Base-by-base conservation (phyloP, 805 yeast species). In the Komagataella pseudopastoris region DNA sequence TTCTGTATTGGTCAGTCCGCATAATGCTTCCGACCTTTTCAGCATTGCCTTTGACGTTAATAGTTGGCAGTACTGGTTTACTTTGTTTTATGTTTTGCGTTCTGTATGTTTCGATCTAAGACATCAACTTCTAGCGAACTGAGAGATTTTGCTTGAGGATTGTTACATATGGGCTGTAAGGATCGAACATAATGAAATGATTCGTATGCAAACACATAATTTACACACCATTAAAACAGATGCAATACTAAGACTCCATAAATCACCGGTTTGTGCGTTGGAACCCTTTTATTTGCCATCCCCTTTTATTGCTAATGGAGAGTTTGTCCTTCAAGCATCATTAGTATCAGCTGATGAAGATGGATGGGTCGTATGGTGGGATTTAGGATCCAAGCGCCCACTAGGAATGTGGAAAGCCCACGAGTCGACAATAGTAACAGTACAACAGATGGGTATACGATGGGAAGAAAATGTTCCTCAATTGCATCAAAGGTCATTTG, bases 301-400 rank as follows among this genome's bases (percentile, higher is more conserved):
- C 1, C 49, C 52, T 8, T 16, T 55, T 7, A 49, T 51, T 1
- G 54, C 49, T 16, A 20, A 3, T 3, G 50, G 51, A 10, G 47
- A n/a, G 6, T 45, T 18, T 44, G 16, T 44, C 20, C 18, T 20
- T 44, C 46, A 12, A 12, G 23, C 20, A n/a, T 44, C 71, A 2
- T 55, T 83, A 3, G 59, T 76, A 1, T 71, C 85, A 0, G 77
- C 77, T 4, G 93, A 85, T 60, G 80, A 79, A 23, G 60, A 67
- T 0, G 95, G 95, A 0, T 71, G 76, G 70, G 57, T 79, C 2
- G 70, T 78, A 1, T 70, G 82, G 71, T 86, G 95, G 95, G 75
- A 80, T 52, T 54, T 86, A 6, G 59, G 64, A 1, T 70, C 77
- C 0, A 66, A 80, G 45, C 63, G 93, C 48, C 85, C 88, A 0